Evolutionary conservation across 352 stramenopile species (phyloP), one percentile per base, ranked within the genome.

Genomic region (Pythium dissotocum): DNA sequence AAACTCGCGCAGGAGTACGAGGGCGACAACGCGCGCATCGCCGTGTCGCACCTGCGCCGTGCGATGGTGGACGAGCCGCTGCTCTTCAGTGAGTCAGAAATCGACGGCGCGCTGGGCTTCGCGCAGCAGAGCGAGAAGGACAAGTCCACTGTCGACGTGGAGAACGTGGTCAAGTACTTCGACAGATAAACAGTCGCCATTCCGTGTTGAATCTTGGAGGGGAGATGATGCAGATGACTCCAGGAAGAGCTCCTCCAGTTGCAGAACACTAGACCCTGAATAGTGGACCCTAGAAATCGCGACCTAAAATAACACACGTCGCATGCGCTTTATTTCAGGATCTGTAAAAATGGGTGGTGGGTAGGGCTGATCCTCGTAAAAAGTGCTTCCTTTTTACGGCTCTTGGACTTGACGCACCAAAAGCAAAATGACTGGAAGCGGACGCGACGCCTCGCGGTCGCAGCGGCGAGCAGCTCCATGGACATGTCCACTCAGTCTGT

Each of bases 51-150:
- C 67, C 75, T 94, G 28, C 80, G 81, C 55, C 77, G 71, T 26
- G 82, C 84, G 36, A 91, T 94, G 84, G 56, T 73, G 36, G 80
- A 89, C 48, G 86, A 94, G 71, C 83, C 86, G 33, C 70, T 91
- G 71, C 83, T 94, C 12, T 94, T 94, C 70, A 94, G 84, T 59
- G 75, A 83, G 26, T 73, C 77, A 18, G 86, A 94, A 71, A 89
- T 89, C 44, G 70, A 84, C 55, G 78, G 74, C 35, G 83, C 82
- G 16, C 69, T 94, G 26, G 56, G 72, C 12, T 77, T 79, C 26
- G 78, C 76, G n/a, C 76, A 85, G 58, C 75, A 87, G 52, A 74
- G 63, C 12, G 75, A 75, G 28, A 42, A 75, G 14, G 54, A 71
- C 67, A 73, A 70, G 46, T 76, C 49, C 42, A 73, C 44, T 9